phyloP scores from a whole-genome alignment of 306 rosid species.

The Lotus japonicus region DNA sequence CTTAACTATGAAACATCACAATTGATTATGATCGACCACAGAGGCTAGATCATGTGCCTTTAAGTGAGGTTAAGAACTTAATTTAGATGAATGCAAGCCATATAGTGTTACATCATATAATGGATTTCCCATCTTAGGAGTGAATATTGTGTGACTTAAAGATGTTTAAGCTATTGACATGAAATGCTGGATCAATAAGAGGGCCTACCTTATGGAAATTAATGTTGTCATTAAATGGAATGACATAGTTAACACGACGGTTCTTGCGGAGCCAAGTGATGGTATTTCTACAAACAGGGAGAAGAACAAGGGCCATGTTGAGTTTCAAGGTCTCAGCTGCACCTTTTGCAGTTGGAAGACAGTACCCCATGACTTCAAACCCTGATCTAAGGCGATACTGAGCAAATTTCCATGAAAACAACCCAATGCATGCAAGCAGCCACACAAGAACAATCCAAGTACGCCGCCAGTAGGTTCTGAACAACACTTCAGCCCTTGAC shows the following conservation, averaged over 20 bases:
- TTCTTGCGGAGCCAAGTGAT: conserved; percentile 65
- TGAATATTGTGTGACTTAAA: too few relatives aligned
- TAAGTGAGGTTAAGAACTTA: too few relatives aligned
- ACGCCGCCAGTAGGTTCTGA: conserved; percentile 69
- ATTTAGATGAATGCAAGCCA: too few relatives aligned
- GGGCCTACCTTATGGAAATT: conserved; percentile 72
- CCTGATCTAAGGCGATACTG: conserved; percentile 55
- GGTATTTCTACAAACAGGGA: conserved; percentile 76
- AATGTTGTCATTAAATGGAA: conserved; percentile 71
- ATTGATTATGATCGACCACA: too few relatives aligned
- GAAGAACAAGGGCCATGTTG: conserved; percentile 80
- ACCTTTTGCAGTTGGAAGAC: conserved; percentile 78
- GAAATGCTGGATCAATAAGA: not conserved
- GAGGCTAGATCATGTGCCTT: too few relatives aligned
- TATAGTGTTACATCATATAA: too few relatives aligned
- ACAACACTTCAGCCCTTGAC: conserved; percentile 50
- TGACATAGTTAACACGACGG: conserved; percentile 38
- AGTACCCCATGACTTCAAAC: conserved; percentile 85
- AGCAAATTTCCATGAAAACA: conserved; percentile 74
- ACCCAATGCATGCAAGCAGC: conserved; percentile 39
- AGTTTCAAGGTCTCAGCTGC: conserved; percentile 82
- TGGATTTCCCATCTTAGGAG: too few relatives aligned
- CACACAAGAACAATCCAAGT: conserved; percentile 62
- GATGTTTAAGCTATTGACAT: not conserved
- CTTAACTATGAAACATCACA: too few relatives aligned